A percentile compares a stretch with the other conserved stretches of the same genome.
Evolutionary conservation across 108 stramenopile genomes (phyloP).

Genomic region (Mayamaea pseudoterrestris): DNA sequence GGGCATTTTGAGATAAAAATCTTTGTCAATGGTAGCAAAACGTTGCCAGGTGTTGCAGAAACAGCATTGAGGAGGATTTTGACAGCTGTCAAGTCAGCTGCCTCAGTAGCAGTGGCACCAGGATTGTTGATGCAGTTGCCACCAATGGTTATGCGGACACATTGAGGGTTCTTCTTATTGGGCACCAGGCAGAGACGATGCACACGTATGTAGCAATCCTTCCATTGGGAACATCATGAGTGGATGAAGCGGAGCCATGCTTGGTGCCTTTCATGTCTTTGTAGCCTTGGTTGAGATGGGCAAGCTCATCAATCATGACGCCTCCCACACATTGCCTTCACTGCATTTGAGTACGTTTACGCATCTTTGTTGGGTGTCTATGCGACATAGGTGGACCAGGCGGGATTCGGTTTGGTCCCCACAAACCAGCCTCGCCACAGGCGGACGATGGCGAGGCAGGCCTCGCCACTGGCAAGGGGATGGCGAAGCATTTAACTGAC

Average conservation of each 20-base stretch:
- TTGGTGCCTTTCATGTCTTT: slow-evolving; percentile 17
- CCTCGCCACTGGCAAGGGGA: too few relatives aligned
- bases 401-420: slow-evolving; percentile 21
- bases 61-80: slow-evolving; percentile 38
- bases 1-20: too few relatives aligned
- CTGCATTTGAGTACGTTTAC: slow-evolving; percentile 4
- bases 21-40: too few relatives aligned
- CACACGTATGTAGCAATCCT: slow-evolving; percentile 7
- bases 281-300: slow-evolving; percentile 20
- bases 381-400: slow-evolving; percentile 19
- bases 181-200: slow-evolving; percentile 7
- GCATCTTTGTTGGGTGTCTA: slow-evolving; percentile 5
- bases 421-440: slow-evolving; percentile 18
- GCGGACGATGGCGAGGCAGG: slow-evolving; percentile 25
- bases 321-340: slow-evolving; percentile 34
- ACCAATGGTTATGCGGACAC: slow-evolving; percentile 10
- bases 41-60: too few relatives aligned
- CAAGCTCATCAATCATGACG: slow-evolving; percentile 19
- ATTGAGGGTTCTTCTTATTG: slow-evolving; percentile 9
- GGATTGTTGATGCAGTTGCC: slow-evolving; percentile 24
- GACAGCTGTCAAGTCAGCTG: slow-evolving; percentile 20
- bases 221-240: background rate
- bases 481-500: too few relatives aligned
- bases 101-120: slow-evolving; percentile 15
- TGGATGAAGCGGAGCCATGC: slow-evolving; percentile 25